Conservation (phyloP, 495 filamentous ascomycete species). For the Aspergillus indologenus region DNA sequence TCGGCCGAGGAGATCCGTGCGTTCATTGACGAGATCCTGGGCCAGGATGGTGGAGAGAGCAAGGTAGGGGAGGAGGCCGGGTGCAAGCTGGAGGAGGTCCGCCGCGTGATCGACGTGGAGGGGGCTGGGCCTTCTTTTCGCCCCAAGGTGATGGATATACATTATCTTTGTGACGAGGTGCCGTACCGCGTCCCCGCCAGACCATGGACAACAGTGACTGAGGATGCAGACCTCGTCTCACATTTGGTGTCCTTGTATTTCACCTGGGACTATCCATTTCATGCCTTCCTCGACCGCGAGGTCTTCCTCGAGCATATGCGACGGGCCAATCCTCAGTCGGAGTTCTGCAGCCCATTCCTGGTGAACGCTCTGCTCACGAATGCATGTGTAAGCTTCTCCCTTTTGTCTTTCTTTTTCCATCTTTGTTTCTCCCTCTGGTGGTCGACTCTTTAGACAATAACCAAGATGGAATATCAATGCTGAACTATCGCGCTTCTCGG, state of each 20-base stretch:
- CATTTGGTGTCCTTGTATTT: constrained; percentile 54
- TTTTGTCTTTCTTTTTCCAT: too few relatives aligned
- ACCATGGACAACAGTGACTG: constrained; percentile 52
- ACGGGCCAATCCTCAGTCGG: constrained; percentile 23
- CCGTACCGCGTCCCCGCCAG: constrained; percentile 41
- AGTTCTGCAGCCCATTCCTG: constrained; percentile 52
- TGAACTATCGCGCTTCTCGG: background rate
- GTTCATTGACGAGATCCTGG: constrained; percentile 35
- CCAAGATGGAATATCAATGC: background rate
- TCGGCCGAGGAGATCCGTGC: constrained; percentile 35
- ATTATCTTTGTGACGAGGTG: constrained; percentile 42
- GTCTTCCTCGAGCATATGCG: constrained; percentile 50
- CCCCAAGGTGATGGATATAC: constrained; percentile 47
- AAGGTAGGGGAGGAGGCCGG: constrained; percentile 18
- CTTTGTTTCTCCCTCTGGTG: background rate
- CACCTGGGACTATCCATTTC: constrained; percentile 54
- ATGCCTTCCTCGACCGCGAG: constrained; percentile 44
- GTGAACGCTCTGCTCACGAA: constrained; percentile 53
- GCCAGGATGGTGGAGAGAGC: constrained; percentile 16
- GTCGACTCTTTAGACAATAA: too few relatives aligned
- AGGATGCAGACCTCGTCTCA: constrained; percentile 50
- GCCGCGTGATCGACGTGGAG: constrained; percentile 31
- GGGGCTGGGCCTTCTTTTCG: constrained; percentile 35
- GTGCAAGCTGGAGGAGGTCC: constrained; percentile 32
- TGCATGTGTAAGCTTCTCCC: constrained; percentile 39